Conservation (phyloP, 805 yeast genomes). For the Schizosaccharomyces cryophilus region DNA sequence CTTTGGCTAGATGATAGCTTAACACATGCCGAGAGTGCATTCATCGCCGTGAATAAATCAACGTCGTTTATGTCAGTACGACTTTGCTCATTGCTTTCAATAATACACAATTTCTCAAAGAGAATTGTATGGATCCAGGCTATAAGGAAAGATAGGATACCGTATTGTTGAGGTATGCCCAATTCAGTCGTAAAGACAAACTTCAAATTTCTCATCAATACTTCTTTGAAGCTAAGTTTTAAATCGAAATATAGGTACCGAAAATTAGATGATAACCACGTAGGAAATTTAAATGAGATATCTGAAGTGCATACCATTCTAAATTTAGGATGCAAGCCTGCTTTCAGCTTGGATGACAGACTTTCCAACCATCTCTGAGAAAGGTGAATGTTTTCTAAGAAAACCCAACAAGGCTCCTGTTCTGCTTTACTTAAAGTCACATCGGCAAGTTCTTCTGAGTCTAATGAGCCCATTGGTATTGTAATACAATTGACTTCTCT, state of each 20-base stretch:
- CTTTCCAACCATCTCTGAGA: neutral
- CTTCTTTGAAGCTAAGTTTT: neutral
- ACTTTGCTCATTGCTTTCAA: slow-evolving; percentile 37
- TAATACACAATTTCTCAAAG: slow-evolving; percentile 31
- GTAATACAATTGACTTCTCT: too few relatives aligned
- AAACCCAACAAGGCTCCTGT: neutral
- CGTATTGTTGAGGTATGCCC: too few relatives aligned
- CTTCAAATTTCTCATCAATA: neutral
- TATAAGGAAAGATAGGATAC: slow-evolving; percentile 25
- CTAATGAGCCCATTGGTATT: neutral
- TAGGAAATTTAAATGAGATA: neutral
- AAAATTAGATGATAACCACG: neutral
- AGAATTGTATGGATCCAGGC: slow-evolving; percentile 51
- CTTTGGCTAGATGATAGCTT: neutral
- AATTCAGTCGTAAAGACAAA: too few relatives aligned
- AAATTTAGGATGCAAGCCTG: neutral
- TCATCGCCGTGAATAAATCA: slow-evolving; percentile 22
- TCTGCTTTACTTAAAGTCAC: neutral
- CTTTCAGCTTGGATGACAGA: neutral
- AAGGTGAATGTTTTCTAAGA: neutral
- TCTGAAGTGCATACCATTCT: neutral
- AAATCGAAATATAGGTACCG: neutral
- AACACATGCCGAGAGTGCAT: neutral
- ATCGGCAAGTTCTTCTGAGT: neutral
- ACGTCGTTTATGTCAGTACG: slow-evolving; percentile 46